These are phyloP conservation scores for Aspergillus biplanus DNA, from an alignment of 495 filamentous ascomycete species.

Conservation along the genomic window DNA sequence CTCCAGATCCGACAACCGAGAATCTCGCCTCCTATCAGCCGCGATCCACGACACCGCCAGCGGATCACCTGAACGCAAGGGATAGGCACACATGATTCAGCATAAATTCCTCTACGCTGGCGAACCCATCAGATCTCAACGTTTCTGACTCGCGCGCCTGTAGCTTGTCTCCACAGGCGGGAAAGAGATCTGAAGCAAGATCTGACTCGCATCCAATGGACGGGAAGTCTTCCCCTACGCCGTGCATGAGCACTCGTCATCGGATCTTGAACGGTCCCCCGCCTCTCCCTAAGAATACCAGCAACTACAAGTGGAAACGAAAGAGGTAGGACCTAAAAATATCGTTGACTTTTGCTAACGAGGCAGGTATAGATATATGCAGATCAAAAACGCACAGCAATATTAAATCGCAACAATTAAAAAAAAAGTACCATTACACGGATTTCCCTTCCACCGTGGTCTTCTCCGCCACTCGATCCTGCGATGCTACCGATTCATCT, in stretches of 20 bases:
- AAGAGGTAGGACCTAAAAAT: too few relatives aligned
- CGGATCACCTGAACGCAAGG: neutral
- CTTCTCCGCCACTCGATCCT: conserved; percentile 24
- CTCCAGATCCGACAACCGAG: too few relatives aligned
- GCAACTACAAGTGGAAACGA: too few relatives aligned
- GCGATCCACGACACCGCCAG: too few relatives aligned
- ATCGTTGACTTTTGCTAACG: too few relatives aligned
- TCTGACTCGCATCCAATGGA: neutral
- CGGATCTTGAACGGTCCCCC: too few relatives aligned
- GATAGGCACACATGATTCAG: neutral
- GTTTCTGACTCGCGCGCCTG: neutral
- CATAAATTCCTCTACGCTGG: neutral
- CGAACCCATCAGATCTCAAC: neutral
- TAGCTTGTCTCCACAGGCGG: neutral
- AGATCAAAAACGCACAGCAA: neutral
- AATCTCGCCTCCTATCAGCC: too few relatives aligned
- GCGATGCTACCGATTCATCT: conserved; percentile 17
- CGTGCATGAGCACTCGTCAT: neutral
- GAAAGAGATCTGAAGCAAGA: neutral
- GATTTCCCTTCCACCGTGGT: neutral
- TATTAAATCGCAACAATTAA: neutral
- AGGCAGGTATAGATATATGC: neutral
- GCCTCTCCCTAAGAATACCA: too few relatives aligned
- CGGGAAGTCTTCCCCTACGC: neutral
- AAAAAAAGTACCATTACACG: neutral